These are phyloP conservation scores for Trichosporon coremiiforme DNA, from an alignment of 1,284 basidiomycete species.

Conservation along the genomic window DNA sequence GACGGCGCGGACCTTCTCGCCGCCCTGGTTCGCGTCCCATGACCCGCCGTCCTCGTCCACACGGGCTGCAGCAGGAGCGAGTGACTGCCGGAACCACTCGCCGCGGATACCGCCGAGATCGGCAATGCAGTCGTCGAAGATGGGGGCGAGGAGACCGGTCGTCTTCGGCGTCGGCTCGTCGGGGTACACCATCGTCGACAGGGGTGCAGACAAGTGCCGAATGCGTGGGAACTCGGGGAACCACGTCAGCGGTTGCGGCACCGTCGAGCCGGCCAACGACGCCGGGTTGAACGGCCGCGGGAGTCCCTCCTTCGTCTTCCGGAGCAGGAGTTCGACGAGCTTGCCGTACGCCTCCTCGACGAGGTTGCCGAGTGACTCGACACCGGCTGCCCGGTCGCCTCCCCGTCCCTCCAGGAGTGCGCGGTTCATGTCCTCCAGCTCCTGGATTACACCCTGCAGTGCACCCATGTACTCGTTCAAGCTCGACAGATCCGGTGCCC, in stretches of 20 bases:
- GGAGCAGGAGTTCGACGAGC: slow-evolving; percentile 44
- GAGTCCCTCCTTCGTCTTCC: slow-evolving; percentile 35
- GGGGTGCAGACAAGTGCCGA: slow-evolving; percentile 33
- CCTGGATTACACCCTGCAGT: slow-evolving; percentile 46
- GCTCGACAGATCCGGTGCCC: slow-evolving; percentile 50
- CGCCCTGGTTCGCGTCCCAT: slow-evolving; percentile 41
- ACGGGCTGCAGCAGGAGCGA: slow-evolving; percentile 32
- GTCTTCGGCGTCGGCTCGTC: slow-evolving; percentile 40
- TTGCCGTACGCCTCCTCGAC: slow-evolving; percentile 49
- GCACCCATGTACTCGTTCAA: slow-evolving; percentile 50
- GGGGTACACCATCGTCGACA: slow-evolving; percentile 34
- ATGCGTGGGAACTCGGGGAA: slow-evolving; percentile 41
- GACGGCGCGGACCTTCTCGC: slow-evolving; percentile 45
- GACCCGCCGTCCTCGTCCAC: slow-evolving; percentile 47
- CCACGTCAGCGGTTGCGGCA: slow-evolving; percentile 43
- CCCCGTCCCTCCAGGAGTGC: slow-evolving; percentile 49
- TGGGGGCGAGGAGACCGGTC: slow-evolving; percentile 34
- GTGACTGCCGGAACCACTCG: slow-evolving; percentile 43
- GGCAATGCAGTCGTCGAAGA: slow-evolving; percentile 37
- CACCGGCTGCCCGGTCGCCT: slow-evolving; percentile 48
- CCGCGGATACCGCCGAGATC: slow-evolving; percentile 40
- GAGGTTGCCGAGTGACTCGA: slow-evolving; percentile 49
- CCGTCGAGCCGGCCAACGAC: slow-evolving; percentile 28
- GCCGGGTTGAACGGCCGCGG: slow-evolving; percentile 26
- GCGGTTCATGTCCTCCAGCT: slow-evolving; percentile 54